Evolutionary conservation across 2,329 filamentous ascomycete species (phyloP).

Genomic region (Fusarium sp.): DNA sequence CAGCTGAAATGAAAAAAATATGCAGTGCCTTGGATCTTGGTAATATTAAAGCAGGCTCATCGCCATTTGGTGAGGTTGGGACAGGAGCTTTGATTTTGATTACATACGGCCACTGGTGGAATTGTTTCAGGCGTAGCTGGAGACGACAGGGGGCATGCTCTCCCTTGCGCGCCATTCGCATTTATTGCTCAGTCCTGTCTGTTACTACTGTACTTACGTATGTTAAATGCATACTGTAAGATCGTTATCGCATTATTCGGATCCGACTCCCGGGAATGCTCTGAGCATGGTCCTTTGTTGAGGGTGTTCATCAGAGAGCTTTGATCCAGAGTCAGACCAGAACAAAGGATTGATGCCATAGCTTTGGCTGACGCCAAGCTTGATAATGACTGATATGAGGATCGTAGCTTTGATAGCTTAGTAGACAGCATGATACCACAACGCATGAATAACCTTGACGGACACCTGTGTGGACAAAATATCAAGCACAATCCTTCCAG

Average conservation of each 20-base stretch:
- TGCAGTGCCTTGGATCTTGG: conserved; percentile 23
- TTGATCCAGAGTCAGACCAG: conserved; percentile 4
- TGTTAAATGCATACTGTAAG: background rate
- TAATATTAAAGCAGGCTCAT: conserved; percentile 8
- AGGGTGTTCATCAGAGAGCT: conserved; percentile 12
- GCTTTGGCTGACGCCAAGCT: conserved; percentile 11
- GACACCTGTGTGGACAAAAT: conserved; percentile 9
- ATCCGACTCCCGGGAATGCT: conserved; percentile 28
- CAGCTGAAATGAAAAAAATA: conserved; percentile 29
- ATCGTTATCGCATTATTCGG: conserved; percentile 11
- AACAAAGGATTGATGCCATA: conserved; percentile 2
- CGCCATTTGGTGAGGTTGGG: conserved; percentile 22
- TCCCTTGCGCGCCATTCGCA: conserved; percentile 30
- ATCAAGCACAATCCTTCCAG: background rate
- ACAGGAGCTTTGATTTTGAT: conserved; percentile 39
- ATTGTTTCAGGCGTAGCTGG: conserved; percentile 41
- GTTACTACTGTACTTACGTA: background rate
- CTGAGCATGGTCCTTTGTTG: conserved; percentile 19
- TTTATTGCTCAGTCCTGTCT: conserved; percentile 22
- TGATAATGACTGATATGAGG: conserved; percentile 6
- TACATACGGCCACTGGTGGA: conserved; percentile 31
- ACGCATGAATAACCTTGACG: conserved; percentile 25
- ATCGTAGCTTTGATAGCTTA: conserved; percentile 14
- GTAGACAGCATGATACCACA: background rate
- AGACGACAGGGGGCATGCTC: conserved; percentile 38